phyloP scores from a whole-genome alignment of 768 basidiomycete genomes.

The Boletus huronensis region DNA sequence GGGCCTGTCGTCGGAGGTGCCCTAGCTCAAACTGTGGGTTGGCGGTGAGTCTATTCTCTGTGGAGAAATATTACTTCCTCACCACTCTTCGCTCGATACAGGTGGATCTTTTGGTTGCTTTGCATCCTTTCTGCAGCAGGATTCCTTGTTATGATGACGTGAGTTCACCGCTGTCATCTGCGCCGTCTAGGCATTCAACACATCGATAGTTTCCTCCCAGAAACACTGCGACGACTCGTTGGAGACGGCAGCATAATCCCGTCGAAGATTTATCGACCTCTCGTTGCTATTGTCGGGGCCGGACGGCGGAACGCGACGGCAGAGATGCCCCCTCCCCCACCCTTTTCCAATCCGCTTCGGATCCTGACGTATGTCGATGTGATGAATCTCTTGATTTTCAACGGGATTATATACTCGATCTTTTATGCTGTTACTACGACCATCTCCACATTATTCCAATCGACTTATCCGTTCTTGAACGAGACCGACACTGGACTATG shows the following conservation, averaged over 20 bases:
- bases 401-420: constrained; percentile 52
- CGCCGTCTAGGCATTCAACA: neutral
- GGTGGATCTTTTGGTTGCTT: constrained; percentile 25
- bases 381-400: constrained; percentile 42
- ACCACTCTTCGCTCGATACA: neutral
- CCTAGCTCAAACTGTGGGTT: constrained; percentile 55
- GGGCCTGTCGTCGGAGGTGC: constrained; percentile 51
- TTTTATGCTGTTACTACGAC: constrained; percentile 47
- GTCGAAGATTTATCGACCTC: constrained; percentile 25
- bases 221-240: constrained; percentile 22
- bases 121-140: constrained; percentile 17
- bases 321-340: constrained; percentile 6
- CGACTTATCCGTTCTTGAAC: constrained; percentile 46
- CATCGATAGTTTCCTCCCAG: constrained; percentile 21
- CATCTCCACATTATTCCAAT: constrained; percentile 48
- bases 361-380: constrained; percentile 39
- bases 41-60: constrained; percentile 45
- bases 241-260: constrained; percentile 31
- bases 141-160: constrained; percentile 12
- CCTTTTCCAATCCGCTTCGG: constrained; percentile 37
- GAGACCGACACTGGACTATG: constrained; percentile 65
- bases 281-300: constrained; percentile 24
- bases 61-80: neutral
- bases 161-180: neutral
- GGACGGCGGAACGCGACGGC: constrained; percentile 14